Evolutionary conservation across 2,329 filamentous ascomycete genomes (phyloP).

Genomic region (Rhinocladiella mackenziei): DNA sequence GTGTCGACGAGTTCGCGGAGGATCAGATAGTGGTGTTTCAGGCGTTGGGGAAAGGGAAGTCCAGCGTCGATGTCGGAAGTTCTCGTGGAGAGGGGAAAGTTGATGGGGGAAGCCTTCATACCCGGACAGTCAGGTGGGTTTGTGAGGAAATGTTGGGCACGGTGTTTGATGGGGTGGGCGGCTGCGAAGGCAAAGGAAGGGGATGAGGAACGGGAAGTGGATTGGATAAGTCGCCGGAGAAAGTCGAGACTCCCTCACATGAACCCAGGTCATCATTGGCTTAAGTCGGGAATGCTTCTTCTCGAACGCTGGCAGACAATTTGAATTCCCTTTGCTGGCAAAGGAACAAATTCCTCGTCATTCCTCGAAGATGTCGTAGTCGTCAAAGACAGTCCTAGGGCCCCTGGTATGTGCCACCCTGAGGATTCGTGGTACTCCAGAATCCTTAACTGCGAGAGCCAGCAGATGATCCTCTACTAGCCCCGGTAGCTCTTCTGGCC

Average conservation of each 20-base stretch:
- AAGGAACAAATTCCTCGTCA: too few species aligned
- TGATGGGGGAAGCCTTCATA: slow-evolving; percentile 37
- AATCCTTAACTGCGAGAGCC: not conserved
- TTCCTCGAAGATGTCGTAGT: too few species aligned
- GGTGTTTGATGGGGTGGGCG: slow-evolving; percentile 12
- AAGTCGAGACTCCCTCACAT: too few species aligned
- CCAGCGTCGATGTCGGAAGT: slow-evolving; percentile 33
- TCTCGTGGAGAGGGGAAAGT: not conserved
- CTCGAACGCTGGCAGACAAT: too few species aligned
- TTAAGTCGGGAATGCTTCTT: too few species aligned
- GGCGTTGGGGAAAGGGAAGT: slow-evolving; percentile 47
- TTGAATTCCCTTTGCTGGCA: too few species aligned
- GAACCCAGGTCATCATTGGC: too few species aligned
- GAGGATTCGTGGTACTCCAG: too few species aligned
- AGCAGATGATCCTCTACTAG: too few species aligned
- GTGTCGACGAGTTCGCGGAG: slow-evolving; percentile 53
- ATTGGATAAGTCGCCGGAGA: too few species aligned
- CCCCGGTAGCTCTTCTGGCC: slow-evolving; percentile 2
- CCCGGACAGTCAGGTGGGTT: slow-evolving; percentile 44
- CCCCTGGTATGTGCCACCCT: too few species aligned
- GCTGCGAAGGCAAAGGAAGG: slow-evolving; percentile 8
- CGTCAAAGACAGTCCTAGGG: not conserved
- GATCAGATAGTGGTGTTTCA: slow-evolving; percentile 60
- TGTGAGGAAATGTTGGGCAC: slow-evolving; percentile 38
- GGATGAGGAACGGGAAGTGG: too few species aligned